Evolutionary conservation across 2,329 filamentous ascomycete species (phyloP).

Genomic region (Intubia oerlemansii): DNA sequence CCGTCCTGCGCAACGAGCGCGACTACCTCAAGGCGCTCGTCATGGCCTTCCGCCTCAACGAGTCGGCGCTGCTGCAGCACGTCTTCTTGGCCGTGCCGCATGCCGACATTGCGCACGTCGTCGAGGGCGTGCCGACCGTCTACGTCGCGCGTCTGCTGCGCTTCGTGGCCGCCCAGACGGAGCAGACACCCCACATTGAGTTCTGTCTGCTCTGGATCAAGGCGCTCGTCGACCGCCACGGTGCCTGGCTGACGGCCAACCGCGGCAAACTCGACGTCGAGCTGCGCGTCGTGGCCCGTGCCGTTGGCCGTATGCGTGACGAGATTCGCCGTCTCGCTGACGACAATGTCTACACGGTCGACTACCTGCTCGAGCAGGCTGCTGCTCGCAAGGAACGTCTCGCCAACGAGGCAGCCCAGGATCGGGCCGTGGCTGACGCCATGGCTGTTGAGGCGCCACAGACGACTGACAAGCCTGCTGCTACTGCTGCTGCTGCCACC

Average conservation of each 20-base stretch:
- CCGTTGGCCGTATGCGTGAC: conserved; percentile 57
- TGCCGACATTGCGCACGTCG: conserved; percentile 53
- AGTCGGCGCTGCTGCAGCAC: conserved; percentile 56
- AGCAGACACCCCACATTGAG: conserved; percentile 82
- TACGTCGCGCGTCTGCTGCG: conserved; percentile 73
- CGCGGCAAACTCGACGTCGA: conserved; percentile 64
- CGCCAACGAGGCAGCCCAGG: conserved; percentile 3
- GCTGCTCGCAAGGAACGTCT: conserved; percentile 8
- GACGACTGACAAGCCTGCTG: no score
- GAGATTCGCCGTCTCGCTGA: conserved; percentile 70
- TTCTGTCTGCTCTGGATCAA: conserved; percentile 91
- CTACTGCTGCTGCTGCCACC: no score
- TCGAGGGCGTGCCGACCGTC: conserved; percentile 58
- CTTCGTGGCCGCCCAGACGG: conserved; percentile 72
- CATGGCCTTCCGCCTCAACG: conserved; percentile 94
- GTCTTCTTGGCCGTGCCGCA: conserved; percentile 73
- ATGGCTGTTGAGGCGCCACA: neutral
- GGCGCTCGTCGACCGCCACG: conserved; percentile 60
- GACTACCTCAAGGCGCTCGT: conserved; percentile 84
- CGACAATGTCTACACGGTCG: conserved; percentile 73
- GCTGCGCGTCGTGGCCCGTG: conserved; percentile 61
- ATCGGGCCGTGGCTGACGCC: neutral
- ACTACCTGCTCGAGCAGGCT: conserved; percentile 48
- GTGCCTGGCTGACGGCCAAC: conserved; percentile 65
- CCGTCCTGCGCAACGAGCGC: conserved; percentile 40